Conservation (phyloP, 768 basidiomycete species). For the Tricholoma saponaceum region DNA sequence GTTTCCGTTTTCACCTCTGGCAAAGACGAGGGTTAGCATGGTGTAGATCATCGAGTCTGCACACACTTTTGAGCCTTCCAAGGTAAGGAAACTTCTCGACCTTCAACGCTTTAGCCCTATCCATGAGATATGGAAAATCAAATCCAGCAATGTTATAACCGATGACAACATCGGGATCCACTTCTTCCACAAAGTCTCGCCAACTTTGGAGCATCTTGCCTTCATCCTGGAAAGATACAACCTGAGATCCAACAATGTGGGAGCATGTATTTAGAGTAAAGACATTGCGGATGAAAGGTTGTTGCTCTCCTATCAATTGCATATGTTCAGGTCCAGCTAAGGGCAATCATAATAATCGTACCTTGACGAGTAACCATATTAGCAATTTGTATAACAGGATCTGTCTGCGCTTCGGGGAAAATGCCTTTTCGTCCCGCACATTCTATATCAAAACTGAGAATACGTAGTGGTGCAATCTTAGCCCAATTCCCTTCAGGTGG, state of each 20-base stretch:
- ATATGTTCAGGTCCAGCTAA: background rate
- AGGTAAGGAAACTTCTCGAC: slow-evolving; percentile 64
- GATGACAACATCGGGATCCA: slow-evolving; percentile 94
- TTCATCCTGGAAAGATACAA: slow-evolving; percentile 80
- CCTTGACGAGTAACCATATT: slow-evolving; percentile 99
- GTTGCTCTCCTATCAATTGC: slow-evolving; percentile 67
- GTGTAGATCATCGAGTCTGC: background rate
- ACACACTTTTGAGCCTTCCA: slow-evolving; percentile 69
- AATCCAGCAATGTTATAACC: slow-evolving; percentile 95
- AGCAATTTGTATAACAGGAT: slow-evolving; percentile 98
- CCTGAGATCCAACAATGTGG: slow-evolving; percentile 97
- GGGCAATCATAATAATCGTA: slow-evolving; percentile 25
- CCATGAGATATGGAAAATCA: slow-evolving; percentile 95
- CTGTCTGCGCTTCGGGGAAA: slow-evolving; percentile 86
- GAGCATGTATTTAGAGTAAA: slow-evolving; percentile 95
- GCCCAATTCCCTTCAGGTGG: slow-evolving; percentile 91
- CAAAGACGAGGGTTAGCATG: slow-evolving; percentile 7
- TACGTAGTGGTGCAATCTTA: slow-evolving; percentile 86
- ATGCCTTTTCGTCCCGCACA: slow-evolving; percentile 97
- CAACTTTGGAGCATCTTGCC: slow-evolving; percentile 71
- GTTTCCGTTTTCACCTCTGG: slow-evolving; percentile 72
- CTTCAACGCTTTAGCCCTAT: slow-evolving; percentile 84
- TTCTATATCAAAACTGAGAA: slow-evolving; percentile 98
- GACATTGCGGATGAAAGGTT: slow-evolving; percentile 94
- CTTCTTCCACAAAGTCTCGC: slow-evolving; percentile 84